These are phyloP conservation scores for Tulasnella calospora DNA, from an alignment of 768 basidiomycete genomes.

Conservation along the genomic window DNA sequence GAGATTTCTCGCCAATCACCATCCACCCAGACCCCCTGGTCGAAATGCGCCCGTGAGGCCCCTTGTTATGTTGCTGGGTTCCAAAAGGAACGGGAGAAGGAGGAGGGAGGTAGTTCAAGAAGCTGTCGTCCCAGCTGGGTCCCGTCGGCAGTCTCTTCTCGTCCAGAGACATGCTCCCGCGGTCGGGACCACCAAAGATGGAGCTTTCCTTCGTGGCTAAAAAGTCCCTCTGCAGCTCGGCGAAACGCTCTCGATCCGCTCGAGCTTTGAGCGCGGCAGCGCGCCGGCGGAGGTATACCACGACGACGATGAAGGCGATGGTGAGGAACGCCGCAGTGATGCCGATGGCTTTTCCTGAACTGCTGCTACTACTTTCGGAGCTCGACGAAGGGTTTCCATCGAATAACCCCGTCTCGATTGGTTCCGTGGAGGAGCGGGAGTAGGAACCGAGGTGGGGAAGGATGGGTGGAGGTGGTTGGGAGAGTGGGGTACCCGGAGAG, in stretches of 20 bases:
- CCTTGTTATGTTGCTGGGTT: neutral
- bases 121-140: conserved; percentile 9
- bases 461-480: neutral
- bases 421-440: neutral
- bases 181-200: conserved; percentile 8
- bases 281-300: neutral
- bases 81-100: neutral
- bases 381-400: neutral
- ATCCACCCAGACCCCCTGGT: neutral
- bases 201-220: conserved; percentile 20
- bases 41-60: neutral
- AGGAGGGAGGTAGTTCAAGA: conserved; percentile 11
- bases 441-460: neutral
- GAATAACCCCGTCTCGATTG: conserved; percentile 2
- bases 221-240: neutral
- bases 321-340: neutral
- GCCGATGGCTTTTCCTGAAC: neutral
- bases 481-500: neutral
- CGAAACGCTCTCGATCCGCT: neutral
- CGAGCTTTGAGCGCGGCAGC: neutral
- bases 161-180: neutral
- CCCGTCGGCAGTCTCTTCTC: neutral
- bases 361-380: neutral
- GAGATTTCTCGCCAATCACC: neutral
- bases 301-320: neutral